These are phyloP conservation scores for Coemansia sp. DNA, from an alignment of 192 early-diverging fungal genomes.

Conservation along the genomic window DNA sequence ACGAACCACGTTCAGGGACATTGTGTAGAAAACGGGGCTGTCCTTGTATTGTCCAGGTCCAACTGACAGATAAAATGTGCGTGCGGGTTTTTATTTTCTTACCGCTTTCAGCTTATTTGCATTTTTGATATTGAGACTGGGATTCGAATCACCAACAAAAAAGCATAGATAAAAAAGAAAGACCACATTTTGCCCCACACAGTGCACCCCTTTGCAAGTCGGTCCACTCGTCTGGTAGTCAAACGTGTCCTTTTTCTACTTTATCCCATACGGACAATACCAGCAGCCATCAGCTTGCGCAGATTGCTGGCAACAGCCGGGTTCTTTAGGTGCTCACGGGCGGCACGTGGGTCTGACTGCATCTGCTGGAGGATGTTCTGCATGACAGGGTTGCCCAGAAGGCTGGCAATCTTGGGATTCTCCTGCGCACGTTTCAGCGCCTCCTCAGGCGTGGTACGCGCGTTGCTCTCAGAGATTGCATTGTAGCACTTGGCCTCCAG, in stretches of 20 bases:
- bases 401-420: slow-evolving; percentile 86
- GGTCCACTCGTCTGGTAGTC: too few species aligned
- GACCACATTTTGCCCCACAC: too few species aligned
- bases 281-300: slow-evolving; percentile 88
- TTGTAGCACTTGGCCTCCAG: slow-evolving; percentile 78
- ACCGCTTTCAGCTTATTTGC: too few species aligned
- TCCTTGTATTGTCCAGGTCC: too few species aligned
- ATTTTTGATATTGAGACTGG: too few species aligned
- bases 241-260: not conserved
- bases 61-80: too few species aligned
- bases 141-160: too few species aligned
- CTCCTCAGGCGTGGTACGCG: slow-evolving; percentile 69
- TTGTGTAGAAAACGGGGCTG: too few species aligned
- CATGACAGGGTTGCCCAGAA: slow-evolving; percentile 95
- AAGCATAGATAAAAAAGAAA: too few species aligned
- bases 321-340: slow-evolving; percentile 96
- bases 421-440: slow-evolving; percentile 79
- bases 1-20: too few species aligned
- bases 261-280: slow-evolving; percentile 76
- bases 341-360: slow-evolving; percentile 92
- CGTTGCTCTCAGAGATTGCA: slow-evolving; percentile 67
- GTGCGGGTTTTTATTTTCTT: too few species aligned
- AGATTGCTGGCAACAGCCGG: slow-evolving; percentile 91
- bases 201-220: too few species aligned
- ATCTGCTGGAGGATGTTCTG: slow-evolving; percentile 95